These are phyloP conservation scores for Nakazawaea molendinolei DNA, from an alignment of 805 yeast genomes.

Conservation along the genomic window DNA sequence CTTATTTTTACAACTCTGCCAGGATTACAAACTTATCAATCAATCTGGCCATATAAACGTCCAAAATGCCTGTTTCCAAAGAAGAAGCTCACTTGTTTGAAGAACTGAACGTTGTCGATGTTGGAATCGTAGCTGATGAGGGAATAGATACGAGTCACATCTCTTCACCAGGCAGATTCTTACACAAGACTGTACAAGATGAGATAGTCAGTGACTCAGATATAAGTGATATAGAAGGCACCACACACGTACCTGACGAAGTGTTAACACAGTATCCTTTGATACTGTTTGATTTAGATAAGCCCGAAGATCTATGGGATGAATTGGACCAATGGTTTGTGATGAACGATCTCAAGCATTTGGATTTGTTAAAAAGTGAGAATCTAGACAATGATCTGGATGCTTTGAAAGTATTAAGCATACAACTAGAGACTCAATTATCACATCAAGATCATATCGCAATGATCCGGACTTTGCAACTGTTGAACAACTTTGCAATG, in stretches of 20 bases:
- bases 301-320: conserved; percentile 25
- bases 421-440: too few relatives aligned
- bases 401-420: too few relatives aligned
- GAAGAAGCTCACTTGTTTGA: conserved; percentile 11
- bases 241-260: conserved; percentile 15
- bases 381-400: too few relatives aligned
- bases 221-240: conserved; percentile 11
- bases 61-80: conserved; percentile 1
- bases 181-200: conserved; percentile 14
- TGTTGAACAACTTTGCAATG: conserved; percentile 21
- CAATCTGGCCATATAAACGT: too few relatives aligned
- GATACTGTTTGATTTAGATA: conserved; percentile 35
- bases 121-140: conserved; percentile 12
- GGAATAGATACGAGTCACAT: conserved; percentile 3
- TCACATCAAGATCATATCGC: conserved; percentile 13
- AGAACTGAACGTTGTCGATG: conserved; percentile 12
- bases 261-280: conserved; percentile 32
- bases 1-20: too few relatives aligned
- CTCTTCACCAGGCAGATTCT: conserved; percentile 12
- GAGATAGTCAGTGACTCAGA: conserved; percentile 20
- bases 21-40: too few relatives aligned
- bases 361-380: too few relatives aligned
- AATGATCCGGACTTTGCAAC: conserved; percentile 4
- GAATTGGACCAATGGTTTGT: conserved; percentile 38
- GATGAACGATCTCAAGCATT: conserved; percentile 21